Conservation (phyloP, 2,329 filamentous ascomycete genomes). For the Saccharata proteae region DNA sequence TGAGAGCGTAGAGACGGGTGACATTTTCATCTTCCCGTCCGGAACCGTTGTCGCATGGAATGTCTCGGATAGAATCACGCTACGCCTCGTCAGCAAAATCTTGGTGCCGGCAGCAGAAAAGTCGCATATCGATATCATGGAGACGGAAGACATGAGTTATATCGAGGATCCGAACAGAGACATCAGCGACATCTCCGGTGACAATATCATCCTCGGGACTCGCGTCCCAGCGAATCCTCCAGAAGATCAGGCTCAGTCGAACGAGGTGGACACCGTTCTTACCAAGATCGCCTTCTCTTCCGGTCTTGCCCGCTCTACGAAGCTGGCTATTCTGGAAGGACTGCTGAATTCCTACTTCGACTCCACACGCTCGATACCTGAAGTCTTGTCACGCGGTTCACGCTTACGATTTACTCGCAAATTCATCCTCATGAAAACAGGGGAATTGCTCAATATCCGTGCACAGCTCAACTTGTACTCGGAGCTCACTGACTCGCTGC, state of each 20-base stretch:
- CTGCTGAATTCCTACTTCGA: constrained; percentile 75
- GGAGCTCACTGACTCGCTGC: constrained; percentile 86
- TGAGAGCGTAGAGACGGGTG: constrained; percentile 49
- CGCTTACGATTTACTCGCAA: constrained; percentile 47
- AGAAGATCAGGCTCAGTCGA: constrained; percentile 21
- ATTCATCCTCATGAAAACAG: constrained; percentile 87
- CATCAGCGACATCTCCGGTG: constrained; percentile 67
- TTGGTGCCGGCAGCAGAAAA: constrained; percentile 66
- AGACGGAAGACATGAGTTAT: constrained; percentile 86
- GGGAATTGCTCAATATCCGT: constrained; percentile 76
- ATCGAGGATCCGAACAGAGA: constrained; percentile 61
- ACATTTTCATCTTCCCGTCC: constrained; percentile 92
- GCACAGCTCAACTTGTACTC: constrained; percentile 95
- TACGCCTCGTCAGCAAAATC: constrained; percentile 55
- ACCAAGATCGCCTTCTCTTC: constrained; percentile 96
- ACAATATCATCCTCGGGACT: constrained; percentile 81
- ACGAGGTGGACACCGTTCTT: constrained; percentile 51
- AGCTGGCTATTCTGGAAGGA: constrained; percentile 82
- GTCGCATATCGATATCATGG: constrained; percentile 58
- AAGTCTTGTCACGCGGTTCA: constrained; percentile 58
- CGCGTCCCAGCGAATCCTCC: constrained; percentile 38
- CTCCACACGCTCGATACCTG: constrained; percentile 71
- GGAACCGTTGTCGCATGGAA: constrained; percentile 92
- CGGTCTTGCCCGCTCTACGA: constrained; percentile 81
- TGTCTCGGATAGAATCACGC: constrained; percentile 62